phyloP scores from a whole-genome alignment of 176 grass and related monocot species.

The Hordeum marinum region DNA sequence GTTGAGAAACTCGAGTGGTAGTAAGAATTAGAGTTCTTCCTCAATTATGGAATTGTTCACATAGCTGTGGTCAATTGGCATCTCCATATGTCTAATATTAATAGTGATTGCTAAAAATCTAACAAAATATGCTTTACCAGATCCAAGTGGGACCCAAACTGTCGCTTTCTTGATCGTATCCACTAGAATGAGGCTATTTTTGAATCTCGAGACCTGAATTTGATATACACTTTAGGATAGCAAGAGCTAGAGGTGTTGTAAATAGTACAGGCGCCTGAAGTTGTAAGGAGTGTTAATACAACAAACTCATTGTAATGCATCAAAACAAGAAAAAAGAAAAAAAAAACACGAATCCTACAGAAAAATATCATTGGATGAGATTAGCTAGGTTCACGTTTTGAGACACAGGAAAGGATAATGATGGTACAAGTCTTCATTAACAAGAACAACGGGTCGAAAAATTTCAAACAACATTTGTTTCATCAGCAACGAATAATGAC shows the following conservation, averaged over 20 bases:
- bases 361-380: background rate
- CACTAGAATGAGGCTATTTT: constrained; percentile 27
- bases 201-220: constrained; percentile 68
- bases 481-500: background rate
- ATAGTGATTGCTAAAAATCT: background rate
- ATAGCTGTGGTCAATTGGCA: too few relatives aligned
- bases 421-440: background rate
- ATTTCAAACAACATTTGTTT: background rate
- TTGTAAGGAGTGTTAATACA: background rate
- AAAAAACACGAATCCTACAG: background rate
- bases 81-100: background rate
- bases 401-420: background rate
- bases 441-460: background rate
- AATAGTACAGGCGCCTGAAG: constrained; percentile 83
- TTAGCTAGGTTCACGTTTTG: background rate
- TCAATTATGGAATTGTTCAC: too few relatives aligned
- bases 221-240: constrained; percentile 87
- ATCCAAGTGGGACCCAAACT: background rate
- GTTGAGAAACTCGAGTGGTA: too few relatives aligned
- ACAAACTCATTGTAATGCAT: background rate
- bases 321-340: background rate
- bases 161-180: background rate
- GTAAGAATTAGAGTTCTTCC: too few relatives aligned
- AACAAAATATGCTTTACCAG: background rate
- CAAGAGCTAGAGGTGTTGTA: constrained; percentile 74